Evolutionary conservation across 2,329 filamentous ascomycete species (phyloP), one percentile per base, ranked within the genome.

Genomic region (Trichophaea hybrida): DNA sequence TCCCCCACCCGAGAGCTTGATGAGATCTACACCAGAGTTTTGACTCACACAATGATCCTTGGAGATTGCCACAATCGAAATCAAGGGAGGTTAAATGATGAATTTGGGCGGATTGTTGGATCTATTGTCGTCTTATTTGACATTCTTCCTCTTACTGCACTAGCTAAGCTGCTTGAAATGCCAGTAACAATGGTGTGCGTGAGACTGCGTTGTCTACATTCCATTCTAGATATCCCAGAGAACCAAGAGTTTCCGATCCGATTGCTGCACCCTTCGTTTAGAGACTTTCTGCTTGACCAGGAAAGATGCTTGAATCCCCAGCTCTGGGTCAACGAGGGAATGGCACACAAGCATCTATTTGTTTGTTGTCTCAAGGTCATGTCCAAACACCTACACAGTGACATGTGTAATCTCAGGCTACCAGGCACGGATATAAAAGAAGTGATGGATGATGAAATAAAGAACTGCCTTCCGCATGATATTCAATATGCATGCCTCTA

Each of bases 221-320:
- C 69, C 1, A 65, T 70, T 13, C 54, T 70, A 17, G 59, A 61
- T 56, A 50, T 69, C 40, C 62, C 67, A 15, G 32, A 46, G 5
- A 35, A 32, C 54, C 12, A 33, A 58, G 70, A n/a, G 51, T 63
- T 40, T 53, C 64, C 17, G 58, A 69, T n/a, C 69, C 70, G 57
- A 69, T 69, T 59, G 6, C 31, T 52, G 10, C 49, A 52, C 31
- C 49, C 44, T 8, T 48, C 44, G 12, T 48, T 48, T 17, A 61
- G 64, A 5, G 68, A 69, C 24, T 70, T 69, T 49, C 64, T 70
- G 10, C 51, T 70, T 10, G 61, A 68, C 43, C 44, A 51, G 31
- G 43, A 33, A 59, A 44, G 57, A 59, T 59, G 60, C 37, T 12
- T 8, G 6, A 35, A 57, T 15, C 12, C 44, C 13, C 32, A 31